phyloP scores from a whole-genome alignment of 139 green algal genomes.

The Haematococcus lacustris region DNA sequence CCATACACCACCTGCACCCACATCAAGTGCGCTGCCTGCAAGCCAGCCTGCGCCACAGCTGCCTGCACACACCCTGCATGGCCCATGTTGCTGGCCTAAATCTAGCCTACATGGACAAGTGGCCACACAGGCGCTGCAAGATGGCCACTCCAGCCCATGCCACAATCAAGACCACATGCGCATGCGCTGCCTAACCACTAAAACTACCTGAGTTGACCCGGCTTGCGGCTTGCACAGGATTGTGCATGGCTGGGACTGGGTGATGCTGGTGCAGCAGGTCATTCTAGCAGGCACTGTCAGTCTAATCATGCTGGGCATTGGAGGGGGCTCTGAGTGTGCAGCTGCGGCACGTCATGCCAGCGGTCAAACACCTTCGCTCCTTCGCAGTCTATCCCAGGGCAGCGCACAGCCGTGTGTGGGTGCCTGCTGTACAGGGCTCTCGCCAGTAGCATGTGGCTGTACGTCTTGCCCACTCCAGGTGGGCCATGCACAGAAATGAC shows the following conservation, averaged over 20 bases:
- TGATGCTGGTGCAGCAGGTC: not conserved
- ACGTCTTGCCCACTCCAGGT: slow-evolving; percentile 86
- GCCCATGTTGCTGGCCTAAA: not conserved
- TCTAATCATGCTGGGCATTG: too few species aligned
- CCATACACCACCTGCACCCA: slow-evolving; percentile 73
- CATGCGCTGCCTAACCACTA: not conserved
- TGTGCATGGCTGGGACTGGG: not conserved
- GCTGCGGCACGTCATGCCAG: not conserved
- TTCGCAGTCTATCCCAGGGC: slow-evolving; percentile 23
- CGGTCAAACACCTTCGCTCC: slow-evolving; percentile 11
- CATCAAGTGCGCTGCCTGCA: not conserved
- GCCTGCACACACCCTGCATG: not conserved
- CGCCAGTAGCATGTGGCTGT: slow-evolving; percentile 66
- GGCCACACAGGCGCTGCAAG: not conserved
- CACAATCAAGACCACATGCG: too few species aligned
- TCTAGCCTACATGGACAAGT: not conserved
- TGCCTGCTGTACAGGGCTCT: slow-evolving; percentile 66
- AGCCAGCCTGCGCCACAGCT: not conserved
- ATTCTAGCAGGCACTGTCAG: not conserved
- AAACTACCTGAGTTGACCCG: not conserved
- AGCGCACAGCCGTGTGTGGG: slow-evolving; percentile 10
- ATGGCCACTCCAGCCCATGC: too few species aligned
- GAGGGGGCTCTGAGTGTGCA: too few species aligned
- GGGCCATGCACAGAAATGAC: slow-evolving; percentile 81
- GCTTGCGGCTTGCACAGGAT: not conserved